These are phyloP conservation scores for Paramecium pentaurelia DNA, from an alignment of 73 alveolate genomes.

Conservation along the genomic window DNA sequence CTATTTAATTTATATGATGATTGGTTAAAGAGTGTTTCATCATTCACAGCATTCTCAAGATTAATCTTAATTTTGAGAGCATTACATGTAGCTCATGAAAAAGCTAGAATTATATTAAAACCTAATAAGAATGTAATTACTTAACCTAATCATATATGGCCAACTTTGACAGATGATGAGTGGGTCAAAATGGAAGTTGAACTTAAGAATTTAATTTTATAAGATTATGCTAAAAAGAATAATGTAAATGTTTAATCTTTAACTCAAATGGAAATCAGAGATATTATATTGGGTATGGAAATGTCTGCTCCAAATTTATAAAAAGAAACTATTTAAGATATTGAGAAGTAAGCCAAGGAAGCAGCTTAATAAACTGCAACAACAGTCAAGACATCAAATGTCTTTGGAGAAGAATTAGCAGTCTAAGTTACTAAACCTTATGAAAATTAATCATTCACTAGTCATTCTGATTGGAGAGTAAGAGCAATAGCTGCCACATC, in stretches of 20 bases:
- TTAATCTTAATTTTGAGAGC: slow-evolving; percentile 97
- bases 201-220: slow-evolving; percentile 96
- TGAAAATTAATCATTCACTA: slow-evolving; percentile 94
- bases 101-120: slow-evolving; percentile 96
- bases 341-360: slow-evolving; percentile 92
- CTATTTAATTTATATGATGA: slow-evolving; percentile 99
- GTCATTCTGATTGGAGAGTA: slow-evolving; percentile 99
- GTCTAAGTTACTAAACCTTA: slow-evolving; percentile 93
- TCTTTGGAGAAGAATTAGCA: slow-evolving; percentile 86
- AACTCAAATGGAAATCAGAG: slow-evolving; percentile 99
- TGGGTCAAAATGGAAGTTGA: slow-evolving; percentile 99
- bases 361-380: slow-evolving; percentile 84
- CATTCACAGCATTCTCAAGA: slow-evolving; percentile 94
- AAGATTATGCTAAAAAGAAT: slow-evolving; percentile 99
- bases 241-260: slow-evolving; percentile 98
- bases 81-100: slow-evolving; percentile 98
- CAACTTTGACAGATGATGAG: slow-evolving; percentile 98
- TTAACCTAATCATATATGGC: slow-evolving; percentile 99
- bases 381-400: slow-evolving; percentile 88
- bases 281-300: slow-evolving; percentile 99
- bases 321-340: slow-evolving; percentile 82
- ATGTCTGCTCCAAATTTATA: slow-evolving; percentile 95
- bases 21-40: slow-evolving; percentile 95
- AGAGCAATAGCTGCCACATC: slow-evolving; percentile 99
- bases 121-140: slow-evolving; percentile 98